Evolutionary conservation across 345 rosid genomes (phyloP), one percentile per base, ranked within the genome.

Genomic region (Gossypium ekmanianum): DNA sequence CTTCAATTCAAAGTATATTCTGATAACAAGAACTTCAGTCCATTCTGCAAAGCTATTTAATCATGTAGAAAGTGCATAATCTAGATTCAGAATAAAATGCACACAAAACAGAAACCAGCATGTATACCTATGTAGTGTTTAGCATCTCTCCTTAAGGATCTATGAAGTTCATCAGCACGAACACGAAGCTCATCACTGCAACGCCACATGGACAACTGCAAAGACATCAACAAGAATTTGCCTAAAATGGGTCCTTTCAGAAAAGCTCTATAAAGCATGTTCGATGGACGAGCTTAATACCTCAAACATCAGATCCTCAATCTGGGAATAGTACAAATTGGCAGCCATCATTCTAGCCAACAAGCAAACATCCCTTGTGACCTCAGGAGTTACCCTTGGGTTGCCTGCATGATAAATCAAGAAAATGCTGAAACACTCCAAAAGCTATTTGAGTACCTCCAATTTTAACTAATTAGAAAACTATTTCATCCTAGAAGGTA

Each of bases 321-420:
- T 95, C 78, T 93, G 93, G 34, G 96, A 91, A 73, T 83, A 95
- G 73, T 95, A 95, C 82, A 95, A 76, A 82, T 93, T 95, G 45
- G 99, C 93, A 59, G 98, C 99, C 99, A 95, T 95, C 99, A 95
- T 89, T 83, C 98, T 86, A 78, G 99, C 98, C 82, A 95, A 71
- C 76, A 91, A 83, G 89, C 99, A 95, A 74, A 95, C 98, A 82
- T 95, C 99, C 83, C 99, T 91, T 24, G 98, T 95, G 78, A 95
- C 99, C 78, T 95, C 99, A 76, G 99, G 97, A 73, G 99, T 95
- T 75, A 95, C 99, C 85, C 99, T 85, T 18, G 98, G 99, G 72
- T 95, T 95, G 57, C 98, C 98, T 94, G 84, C 70, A 73, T 55
- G 78, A 17, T 74, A 77, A 0, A 78, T 24, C 29, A 75, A 48